These are phyloP conservation scores for Solanum virginianum DNA, from an alignment of 257 asterid species.

Conservation along the genomic window DNA sequence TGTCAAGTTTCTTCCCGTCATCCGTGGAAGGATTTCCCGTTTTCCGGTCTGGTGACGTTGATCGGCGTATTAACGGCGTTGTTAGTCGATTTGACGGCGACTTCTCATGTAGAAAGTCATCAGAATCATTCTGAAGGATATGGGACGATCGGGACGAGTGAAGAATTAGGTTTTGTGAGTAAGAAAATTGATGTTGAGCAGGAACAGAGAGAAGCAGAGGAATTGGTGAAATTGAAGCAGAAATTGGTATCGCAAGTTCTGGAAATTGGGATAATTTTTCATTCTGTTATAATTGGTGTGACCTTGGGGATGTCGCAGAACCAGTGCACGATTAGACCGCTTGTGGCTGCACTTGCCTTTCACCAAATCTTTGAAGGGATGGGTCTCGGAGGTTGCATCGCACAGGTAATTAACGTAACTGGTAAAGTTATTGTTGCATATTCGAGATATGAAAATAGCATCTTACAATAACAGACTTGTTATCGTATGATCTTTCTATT, in stretches of 20 bases:
- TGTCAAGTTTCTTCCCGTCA: slow-evolving; percentile 24
- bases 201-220: slow-evolving; percentile 5
- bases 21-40: slow-evolving; percentile 33
- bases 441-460: too few species aligned
- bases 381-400: slow-evolving; percentile 41
- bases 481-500: too few species aligned
- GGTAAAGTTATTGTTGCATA: not conserved
- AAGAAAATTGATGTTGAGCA: not conserved
- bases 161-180: not conserved
- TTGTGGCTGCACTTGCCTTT: slow-evolving; percentile 28
- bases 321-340: slow-evolving; percentile 25
- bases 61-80: slow-evolving; percentile 24
- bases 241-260: slow-evolving; percentile 27
- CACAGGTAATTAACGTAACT: slow-evolving; percentile 12
- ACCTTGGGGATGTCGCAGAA: slow-evolving; percentile 39
- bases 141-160: slow-evolving; percentile 1
- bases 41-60: slow-evolving; percentile 23
- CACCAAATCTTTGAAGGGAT: slow-evolving; percentile 36
- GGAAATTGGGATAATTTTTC: slow-evolving; percentile 36
- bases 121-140: not conserved
- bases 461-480: too few species aligned
- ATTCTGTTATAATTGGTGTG: slow-evolving; percentile 31
- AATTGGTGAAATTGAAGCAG: slow-evolving; percentile 22
- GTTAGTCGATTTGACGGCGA: slow-evolving; percentile 26
- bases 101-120: slow-evolving; percentile 19